Conservation (phyloP, 1,284 basidiomycete genomes). For the Sanghuangporus sanghuang region DNA sequence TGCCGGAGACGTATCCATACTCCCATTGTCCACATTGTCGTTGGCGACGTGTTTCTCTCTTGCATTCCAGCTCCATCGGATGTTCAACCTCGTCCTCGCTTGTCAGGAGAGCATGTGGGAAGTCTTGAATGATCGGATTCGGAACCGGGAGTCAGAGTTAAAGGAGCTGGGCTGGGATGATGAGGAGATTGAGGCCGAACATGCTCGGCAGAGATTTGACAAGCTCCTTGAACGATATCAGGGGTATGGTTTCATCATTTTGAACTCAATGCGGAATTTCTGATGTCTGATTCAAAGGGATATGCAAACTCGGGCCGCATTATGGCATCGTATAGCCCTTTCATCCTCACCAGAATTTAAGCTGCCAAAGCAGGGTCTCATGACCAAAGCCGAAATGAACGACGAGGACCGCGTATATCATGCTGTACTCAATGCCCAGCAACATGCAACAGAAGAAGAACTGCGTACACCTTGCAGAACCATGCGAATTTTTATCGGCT, state of each 20-base stretch:
- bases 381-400: conserved; percentile 61
- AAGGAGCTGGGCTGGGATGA: conserved; percentile 62
- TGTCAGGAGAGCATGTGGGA: conserved; percentile 80
- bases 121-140: conserved; percentile 57
- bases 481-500: conserved; percentile 56
- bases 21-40: conserved; percentile 41
- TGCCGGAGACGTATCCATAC: conserved; percentile 34
- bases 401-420: conserved; percentile 63
- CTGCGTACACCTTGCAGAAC: conserved; percentile 52
- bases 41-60: conserved; percentile 53
- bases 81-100: conserved; percentile 59
- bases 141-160: conserved; percentile 47
- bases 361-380: conserved; percentile 53
- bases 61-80: conserved; percentile 55
- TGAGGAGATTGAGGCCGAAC: conserved; percentile 50
- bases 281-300: conserved; percentile 38
- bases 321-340: conserved; percentile 61
- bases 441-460: conserved; percentile 49
- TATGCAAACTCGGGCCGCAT: conserved; percentile 60
- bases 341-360: conserved; percentile 44
- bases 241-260: conserved; percentile 36
- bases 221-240: conserved; percentile 55
- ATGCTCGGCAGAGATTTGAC: conserved; percentile 58
- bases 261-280: not conserved
- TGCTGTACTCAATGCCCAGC: conserved; percentile 59